Evolutionary conservation across 257 asterid genomes (phyloP), one percentile per base, ranked within the genome.

Genomic region (Catharanthus roseus): DNA sequence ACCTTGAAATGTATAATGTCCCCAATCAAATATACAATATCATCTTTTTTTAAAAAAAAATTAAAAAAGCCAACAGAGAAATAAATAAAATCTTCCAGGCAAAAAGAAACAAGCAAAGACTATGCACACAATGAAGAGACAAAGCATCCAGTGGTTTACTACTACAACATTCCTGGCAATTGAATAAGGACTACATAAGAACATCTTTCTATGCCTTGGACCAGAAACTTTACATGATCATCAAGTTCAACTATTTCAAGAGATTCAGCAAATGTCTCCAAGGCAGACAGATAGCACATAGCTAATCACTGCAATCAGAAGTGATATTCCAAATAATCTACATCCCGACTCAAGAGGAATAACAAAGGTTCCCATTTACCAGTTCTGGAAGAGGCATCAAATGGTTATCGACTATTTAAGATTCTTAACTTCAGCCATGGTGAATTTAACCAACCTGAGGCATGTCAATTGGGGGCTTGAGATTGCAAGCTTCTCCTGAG

Each of bases 401-500:
- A 0, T 23, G 57, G 44, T 54, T 44, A 6, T 5, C 69, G 10
- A 33, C 42, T 11, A 36, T 39, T 39, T 31, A 24, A 72, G 34
- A 50, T 61, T 47, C 81, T 54, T 9, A 23, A 11, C 18, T 42
- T 16, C 41, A 26, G 39, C 41, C 33, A n/a, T 9, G 28, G 21
- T 44, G 50, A 61, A 68, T 47, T 77, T 78, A 85, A 49, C 75
- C 85, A 67, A 85, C 82, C 78, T 71, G 75, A 29, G 86, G 75
- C 47, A 28, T 65, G 73, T 81, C 79, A 61, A 65, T 79, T 19
- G 72, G 70, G 72, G 77, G 58, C 69, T 80, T 64, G 82, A 74
- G 76, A 65, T 67, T 83, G 83, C 77, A 90, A 83, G 80, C 88
- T 91, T 92, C 81, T 91, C 76, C 89, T 81, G 55, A 93, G 88